phyloP scores from a whole-genome alignment of 176 grass and related monocot genomes.

The Hyparrhenia diplandra region DNA sequence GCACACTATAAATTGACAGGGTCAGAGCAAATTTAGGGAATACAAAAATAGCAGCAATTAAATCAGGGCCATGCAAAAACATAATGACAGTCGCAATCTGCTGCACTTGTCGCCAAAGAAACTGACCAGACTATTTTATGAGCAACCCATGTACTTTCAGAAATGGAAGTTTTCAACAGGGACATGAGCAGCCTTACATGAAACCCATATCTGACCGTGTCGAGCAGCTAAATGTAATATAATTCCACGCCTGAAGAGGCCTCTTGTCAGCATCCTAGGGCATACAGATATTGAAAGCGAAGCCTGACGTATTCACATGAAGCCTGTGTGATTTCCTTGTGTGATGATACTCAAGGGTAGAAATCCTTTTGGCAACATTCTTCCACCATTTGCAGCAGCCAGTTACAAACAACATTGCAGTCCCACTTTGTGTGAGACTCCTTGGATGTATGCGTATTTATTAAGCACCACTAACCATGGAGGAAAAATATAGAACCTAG shows the following conservation, averaged over 20 bases:
- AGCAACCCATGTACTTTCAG: neutral
- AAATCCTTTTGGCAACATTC: too few relatives aligned
- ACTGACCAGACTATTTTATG: neutral
- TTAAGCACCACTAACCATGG: too few relatives aligned
- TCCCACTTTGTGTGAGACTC: too few relatives aligned
- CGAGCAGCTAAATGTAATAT: constrained; percentile 38
- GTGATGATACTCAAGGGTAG: too few relatives aligned
- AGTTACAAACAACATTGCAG: too few relatives aligned
- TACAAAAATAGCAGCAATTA: neutral
- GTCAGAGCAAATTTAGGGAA: neutral
- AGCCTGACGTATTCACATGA: too few relatives aligned
- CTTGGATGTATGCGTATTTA: too few relatives aligned
- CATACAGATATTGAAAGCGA: too few relatives aligned
- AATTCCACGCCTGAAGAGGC: constrained; percentile 41
- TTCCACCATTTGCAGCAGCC: too few relatives aligned
- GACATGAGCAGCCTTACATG: constrained; percentile 23
- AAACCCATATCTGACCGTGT: constrained; percentile 47
- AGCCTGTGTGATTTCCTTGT: too few relatives aligned
- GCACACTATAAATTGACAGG: neutral
- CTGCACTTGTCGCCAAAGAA: neutral
- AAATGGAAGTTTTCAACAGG: too few relatives aligned
- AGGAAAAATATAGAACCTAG: too few relatives aligned
- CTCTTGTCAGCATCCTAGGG: constrained; percentile 26
- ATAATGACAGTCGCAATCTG: neutral
- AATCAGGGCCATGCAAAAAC: neutral